Evolutionary conservation across 305 asterid species (phyloP), one percentile per base, ranked within the genome.

Genomic region (Fraxinus greggii): DNA sequence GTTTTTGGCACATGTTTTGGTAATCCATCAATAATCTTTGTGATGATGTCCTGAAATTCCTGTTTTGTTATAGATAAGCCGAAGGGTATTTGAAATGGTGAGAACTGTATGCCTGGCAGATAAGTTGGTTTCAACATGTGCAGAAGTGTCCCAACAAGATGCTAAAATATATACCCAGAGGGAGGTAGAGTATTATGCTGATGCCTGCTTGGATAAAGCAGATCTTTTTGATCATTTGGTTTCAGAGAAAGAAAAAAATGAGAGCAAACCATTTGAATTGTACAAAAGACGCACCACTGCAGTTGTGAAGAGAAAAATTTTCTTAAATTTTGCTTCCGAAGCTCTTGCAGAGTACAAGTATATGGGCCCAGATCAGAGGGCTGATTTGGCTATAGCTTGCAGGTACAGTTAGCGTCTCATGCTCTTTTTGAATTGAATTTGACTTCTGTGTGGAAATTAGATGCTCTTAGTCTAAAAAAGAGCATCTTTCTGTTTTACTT

Each of bases 271-370:
- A 36, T 97, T 94, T 87, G 98, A 97, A 84, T 75, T 89, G 86
- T 94, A 97, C 87, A 94, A 97, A 89, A 89, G 89, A 84, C 97
- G 98, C 83, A 93, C 98, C 69, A 94, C 98, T 35, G 88, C 85
- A 29, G 90, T 93, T 75, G 93, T 94, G 78, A 85, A 84, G 81
- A 92, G 99, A 85, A 91, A 81, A 15, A 78, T 79, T 13, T 94
- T 97, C 81, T 89, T 97, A 51, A 95, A 97, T 85, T 90, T 91
- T 84, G 93, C 90, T 51, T 94, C 96, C 61, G 93, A 91, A 85
- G 97, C 97, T 79, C 97, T 96, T 77, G 88, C 97, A 0, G 98
- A 92, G 80, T 96, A 96, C 91, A 96, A 94, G 89, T 96, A 94
- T 83, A 91, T 96, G 35, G 98, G 97, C 48, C 94, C 94, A 40